phyloP scores from a whole-genome alignment of 345 rosid species.

The Draba incana region DNA sequence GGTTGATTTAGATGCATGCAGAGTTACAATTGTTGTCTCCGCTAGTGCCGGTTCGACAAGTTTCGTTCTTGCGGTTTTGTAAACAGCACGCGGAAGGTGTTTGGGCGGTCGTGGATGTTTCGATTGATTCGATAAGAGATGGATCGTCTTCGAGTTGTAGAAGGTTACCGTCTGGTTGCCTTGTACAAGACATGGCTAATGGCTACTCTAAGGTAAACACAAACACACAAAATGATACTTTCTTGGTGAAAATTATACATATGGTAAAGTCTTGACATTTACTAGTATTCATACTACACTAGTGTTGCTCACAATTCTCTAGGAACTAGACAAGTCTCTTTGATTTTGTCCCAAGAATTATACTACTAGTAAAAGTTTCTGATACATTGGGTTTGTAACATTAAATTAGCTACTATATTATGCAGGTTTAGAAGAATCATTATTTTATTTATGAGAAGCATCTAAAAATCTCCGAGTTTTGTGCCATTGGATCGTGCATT shows the following conservation, averaged over 20 bases:
- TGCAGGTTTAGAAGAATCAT: constrained; percentile 10
- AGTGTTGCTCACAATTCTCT: constrained; percentile 29
- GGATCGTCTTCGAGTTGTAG: constrained; percentile 57
- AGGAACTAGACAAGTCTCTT: constrained; percentile 16
- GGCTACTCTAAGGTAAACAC: constrained; percentile 86
- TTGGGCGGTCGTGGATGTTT: constrained; percentile 97
- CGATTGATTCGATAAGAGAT: constrained; percentile 65
- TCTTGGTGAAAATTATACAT: no score
- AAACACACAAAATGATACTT: not conserved
- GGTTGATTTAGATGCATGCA: constrained; percentile 73
- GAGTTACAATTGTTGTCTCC: constrained; percentile 93
- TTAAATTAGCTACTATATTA: not conserved
- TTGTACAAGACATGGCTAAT: constrained; percentile 95
- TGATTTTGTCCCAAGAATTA: constrained; percentile 7
- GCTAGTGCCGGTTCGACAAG: constrained; percentile 88
- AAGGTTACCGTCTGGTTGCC: constrained; percentile 98
- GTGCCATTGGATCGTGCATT: constrained; percentile 48
- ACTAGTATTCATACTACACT: not conserved
- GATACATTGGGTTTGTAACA: constrained; percentile 31
- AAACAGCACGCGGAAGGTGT: constrained; percentile 92
- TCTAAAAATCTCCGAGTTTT: constrained; percentile 50
- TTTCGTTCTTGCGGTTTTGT: constrained; percentile 85
- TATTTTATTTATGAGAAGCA: constrained; percentile 60
- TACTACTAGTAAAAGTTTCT: not conserved
- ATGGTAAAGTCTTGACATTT: no score